Conservation (phyloP, 2,329 filamentous ascomycete species). For the Nemania abortiva region DNA sequence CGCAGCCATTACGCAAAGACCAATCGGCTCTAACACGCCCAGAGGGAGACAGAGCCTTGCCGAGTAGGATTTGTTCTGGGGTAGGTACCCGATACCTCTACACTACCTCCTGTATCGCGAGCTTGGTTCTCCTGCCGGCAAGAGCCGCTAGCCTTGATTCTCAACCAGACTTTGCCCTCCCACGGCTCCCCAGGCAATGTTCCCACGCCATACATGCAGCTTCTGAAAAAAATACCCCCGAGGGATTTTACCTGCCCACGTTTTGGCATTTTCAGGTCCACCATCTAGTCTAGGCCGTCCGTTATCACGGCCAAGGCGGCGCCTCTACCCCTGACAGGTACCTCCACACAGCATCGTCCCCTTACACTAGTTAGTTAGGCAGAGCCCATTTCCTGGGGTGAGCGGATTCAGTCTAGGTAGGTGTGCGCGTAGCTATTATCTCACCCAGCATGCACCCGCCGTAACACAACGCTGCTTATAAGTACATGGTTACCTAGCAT, state of each 20-base stretch:
- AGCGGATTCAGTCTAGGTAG: neutral
- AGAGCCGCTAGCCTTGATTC: slow-evolving; percentile 17
- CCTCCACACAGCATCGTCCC: neutral
- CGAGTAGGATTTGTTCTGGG: neutral
- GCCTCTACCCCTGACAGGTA: neutral
- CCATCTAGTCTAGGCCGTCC: slow-evolving; percentile 20
- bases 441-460: slow-evolving; percentile 1
- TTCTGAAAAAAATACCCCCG: slow-evolving; percentile 12
- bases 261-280: slow-evolving; percentile 4
- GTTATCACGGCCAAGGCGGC: slow-evolving; percentile 9
- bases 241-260: slow-evolving; percentile 17
- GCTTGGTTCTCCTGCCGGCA: slow-evolving; percentile 15
- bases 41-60: slow-evolving; percentile 2
- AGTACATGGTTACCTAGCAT: neutral
- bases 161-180: slow-evolving; percentile 4
- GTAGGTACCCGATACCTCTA: neutral
- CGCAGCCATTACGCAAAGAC: slow-evolving; percentile 1
- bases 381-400: neutral
- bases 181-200: slow-evolving; percentile 7
- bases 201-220: slow-evolving; percentile 13
- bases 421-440: slow-evolving; percentile 17
- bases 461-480: neutral
- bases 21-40: neutral
- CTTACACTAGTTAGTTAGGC: too few species aligned
- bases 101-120: neutral